Conservation (phyloP, 306 rosid species). For the Prinsepia uniflora region DNA sequence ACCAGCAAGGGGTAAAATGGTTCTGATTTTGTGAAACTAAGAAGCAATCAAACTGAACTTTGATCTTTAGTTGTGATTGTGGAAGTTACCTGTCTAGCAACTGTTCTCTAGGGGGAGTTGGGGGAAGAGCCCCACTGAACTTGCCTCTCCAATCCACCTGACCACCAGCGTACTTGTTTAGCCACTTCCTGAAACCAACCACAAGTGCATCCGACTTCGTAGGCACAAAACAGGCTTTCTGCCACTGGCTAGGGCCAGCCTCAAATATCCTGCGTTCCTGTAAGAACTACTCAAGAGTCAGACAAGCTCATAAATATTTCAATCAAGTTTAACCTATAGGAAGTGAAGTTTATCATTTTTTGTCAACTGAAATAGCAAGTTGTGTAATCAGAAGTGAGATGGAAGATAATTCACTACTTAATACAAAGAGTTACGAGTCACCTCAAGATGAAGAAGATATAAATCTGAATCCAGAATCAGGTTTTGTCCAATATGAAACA, state of each 20-base stretch:
- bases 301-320: neutral
- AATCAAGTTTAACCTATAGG: no score
- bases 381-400: neutral
- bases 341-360: neutral
- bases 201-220: slow-evolving; percentile 81
- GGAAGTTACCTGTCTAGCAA: slow-evolving; percentile 75
- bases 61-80: slow-evolving; percentile 5
- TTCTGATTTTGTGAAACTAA: neutral
- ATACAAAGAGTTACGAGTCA: slow-evolving; percentile 29
- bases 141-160: slow-evolving; percentile 88
- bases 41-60: slow-evolving; percentile 11
- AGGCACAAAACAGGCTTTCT: slow-evolving; percentile 80
- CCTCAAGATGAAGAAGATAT: slow-evolving; percentile 92
- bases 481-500: slow-evolving; percentile 81
- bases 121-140: slow-evolving; percentile 66
- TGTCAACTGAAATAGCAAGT: neutral
- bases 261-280: slow-evolving; percentile 70
- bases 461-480: slow-evolving; percentile 88
- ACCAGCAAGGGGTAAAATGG: neutral
- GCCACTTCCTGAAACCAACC: slow-evolving; percentile 79
- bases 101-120: slow-evolving; percentile 75
- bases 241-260: slow-evolving; percentile 61
- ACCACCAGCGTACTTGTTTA: slow-evolving; percentile 70
- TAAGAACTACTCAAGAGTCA: slow-evolving; percentile 17
- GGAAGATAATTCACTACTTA: neutral